A percentile compares a stretch with the other conserved stretches of the same genome.
phyloP scores from a whole-genome alignment of 257 asterid genomes.

The Penstemon davidsonii region DNA sequence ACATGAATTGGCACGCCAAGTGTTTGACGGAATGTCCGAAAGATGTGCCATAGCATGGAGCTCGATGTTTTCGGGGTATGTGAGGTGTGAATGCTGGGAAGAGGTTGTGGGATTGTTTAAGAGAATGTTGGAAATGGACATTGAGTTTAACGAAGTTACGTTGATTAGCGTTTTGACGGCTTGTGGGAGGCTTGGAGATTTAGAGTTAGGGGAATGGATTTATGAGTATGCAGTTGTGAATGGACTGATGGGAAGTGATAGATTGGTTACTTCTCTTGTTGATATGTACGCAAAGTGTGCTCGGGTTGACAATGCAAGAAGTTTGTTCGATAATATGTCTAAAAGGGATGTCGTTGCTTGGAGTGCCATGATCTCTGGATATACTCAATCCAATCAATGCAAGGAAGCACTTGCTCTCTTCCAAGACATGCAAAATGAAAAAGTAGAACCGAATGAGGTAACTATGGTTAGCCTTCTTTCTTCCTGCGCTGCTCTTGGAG shows the following conservation, averaged over 20 bases:
- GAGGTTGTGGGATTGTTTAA: constrained; percentile 36
- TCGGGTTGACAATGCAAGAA: constrained; percentile 36
- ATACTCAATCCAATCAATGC: constrained; percentile 32
- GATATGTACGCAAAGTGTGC: constrained; percentile 53
- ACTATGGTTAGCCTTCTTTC: constrained; percentile 51
- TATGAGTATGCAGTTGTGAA: constrained; percentile 32
- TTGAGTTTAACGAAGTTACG: constrained; percentile 33
- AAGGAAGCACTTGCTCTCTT: constrained; percentile 44
- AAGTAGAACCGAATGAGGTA: constrained; percentile 48
- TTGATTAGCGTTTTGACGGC: constrained; percentile 46
- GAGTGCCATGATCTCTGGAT: constrained; percentile 55
- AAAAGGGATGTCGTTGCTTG: constrained; percentile 44
- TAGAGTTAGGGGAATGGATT: constrained; percentile 50
- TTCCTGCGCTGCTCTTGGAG: constrained; percentile 54
- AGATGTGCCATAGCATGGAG: constrained; percentile 43
- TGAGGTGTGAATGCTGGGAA: constrained; percentile 35
- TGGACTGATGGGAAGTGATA: constrained; percentile 29
- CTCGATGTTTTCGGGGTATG: constrained; percentile 48
- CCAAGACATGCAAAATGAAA: constrained; percentile 42
- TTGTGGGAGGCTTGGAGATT: constrained; percentile 45
- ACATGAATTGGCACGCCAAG: constrained; percentile 30
- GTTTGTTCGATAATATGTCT: constrained; percentile 39
- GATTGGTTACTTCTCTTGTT: constrained; percentile 42
- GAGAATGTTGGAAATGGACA: constrained; percentile 28
- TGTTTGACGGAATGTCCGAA: constrained; percentile 43